These are phyloP conservation scores for Gyromitra esculenta DNA, from an alignment of 2,329 filamentous ascomycete species.

Conservation along the genomic window DNA sequence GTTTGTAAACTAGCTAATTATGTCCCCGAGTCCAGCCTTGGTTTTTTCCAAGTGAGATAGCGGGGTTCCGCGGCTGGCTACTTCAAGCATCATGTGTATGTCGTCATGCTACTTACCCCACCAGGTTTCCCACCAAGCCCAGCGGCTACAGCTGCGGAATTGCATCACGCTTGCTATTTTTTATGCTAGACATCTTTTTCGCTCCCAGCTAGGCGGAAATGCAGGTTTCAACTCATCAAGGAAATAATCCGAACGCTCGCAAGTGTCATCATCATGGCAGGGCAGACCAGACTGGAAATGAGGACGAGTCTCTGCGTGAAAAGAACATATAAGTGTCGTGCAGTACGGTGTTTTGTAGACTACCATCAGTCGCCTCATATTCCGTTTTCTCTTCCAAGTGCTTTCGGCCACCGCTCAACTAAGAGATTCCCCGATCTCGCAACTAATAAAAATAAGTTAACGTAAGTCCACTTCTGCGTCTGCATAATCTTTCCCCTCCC, in stretches of 20 bases:
- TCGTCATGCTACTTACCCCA: constrained; percentile 36
- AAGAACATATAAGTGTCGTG: constrained; percentile 43
- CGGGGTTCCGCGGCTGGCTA: neutral
- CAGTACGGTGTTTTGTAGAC: constrained; percentile 5
- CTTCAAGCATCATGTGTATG: constrained; percentile 25
- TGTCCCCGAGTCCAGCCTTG: neutral
- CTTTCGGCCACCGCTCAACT: constrained; percentile 25
- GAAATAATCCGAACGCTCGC: constrained; percentile 34
- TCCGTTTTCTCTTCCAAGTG: constrained; percentile 2
- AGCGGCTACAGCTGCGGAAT: constrained; percentile 37
- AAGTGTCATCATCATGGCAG: constrained; percentile 38
- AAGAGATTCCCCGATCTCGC: constrained; percentile 16
- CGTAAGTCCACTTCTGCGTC: constrained; percentile 38
- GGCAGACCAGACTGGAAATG: neutral
- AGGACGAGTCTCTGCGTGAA: constrained; percentile 8
- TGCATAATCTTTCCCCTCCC: constrained; percentile 24
- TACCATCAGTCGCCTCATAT: constrained; percentile 27
- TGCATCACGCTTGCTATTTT: constrained; percentile 39
- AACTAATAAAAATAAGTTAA: constrained; percentile 34
- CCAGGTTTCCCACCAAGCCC: constrained; percentile 7
- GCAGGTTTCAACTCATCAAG: constrained; percentile 48
- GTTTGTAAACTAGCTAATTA: constrained; percentile 16
- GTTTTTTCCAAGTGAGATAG: constrained; percentile 9
- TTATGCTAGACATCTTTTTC: constrained; percentile 10
- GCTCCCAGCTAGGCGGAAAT: constrained; percentile 3